phyloP scores from a whole-genome alignment of 2,329 filamentous ascomycete species.

The Ophiocordyceps sinensis region DNA sequence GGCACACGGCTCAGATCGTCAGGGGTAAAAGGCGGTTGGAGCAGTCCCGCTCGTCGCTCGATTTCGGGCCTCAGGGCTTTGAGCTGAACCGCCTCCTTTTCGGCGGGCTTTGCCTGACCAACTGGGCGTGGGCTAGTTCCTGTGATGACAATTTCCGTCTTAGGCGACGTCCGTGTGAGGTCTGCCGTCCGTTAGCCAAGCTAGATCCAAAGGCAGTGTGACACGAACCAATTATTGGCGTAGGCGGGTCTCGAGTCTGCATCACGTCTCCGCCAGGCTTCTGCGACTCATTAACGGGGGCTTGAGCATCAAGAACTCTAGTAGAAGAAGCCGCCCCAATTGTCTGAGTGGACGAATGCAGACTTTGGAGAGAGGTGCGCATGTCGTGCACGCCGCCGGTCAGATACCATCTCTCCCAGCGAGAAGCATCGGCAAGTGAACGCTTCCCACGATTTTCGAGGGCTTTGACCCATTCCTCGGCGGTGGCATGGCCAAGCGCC shows the following conservation, averaged over 20 bases:
- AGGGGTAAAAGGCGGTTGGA: constrained; percentile 50
- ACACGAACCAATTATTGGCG: neutral
- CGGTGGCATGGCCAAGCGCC: constrained; percentile 49
- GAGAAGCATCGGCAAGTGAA: constrained; percentile 42
- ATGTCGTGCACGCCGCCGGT: constrained; percentile 27
- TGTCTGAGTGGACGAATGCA: neutral
- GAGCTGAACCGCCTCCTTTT: constrained; percentile 47
- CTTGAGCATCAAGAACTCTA: neutral
- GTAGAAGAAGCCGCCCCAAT: neutral
- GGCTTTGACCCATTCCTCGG: constrained; percentile 69
- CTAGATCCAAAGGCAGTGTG: neutral
- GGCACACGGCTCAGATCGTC: constrained; percentile 50
- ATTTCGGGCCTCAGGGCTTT: constrained; percentile 57
- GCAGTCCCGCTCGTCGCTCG: constrained; percentile 49
- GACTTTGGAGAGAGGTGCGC: constrained; percentile 9
- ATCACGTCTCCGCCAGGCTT: neutral
- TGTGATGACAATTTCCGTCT: neutral
- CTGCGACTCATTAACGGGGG: neutral
- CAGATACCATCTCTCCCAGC: constrained; percentile 62
- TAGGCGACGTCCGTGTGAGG: neutral
- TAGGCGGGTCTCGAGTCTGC: neutral
- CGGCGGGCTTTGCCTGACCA: constrained; percentile 33
- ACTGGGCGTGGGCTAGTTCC: constrained; percentile 4
- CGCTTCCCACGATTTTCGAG: constrained; percentile 49
- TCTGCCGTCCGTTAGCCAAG: too few species aligned